Percentiles rank a stretch among this genome's conserved stretches.
phyloP scores from a whole-genome alignment of 352 stramenopile species.

The Globisporangium barbulae region DNA sequence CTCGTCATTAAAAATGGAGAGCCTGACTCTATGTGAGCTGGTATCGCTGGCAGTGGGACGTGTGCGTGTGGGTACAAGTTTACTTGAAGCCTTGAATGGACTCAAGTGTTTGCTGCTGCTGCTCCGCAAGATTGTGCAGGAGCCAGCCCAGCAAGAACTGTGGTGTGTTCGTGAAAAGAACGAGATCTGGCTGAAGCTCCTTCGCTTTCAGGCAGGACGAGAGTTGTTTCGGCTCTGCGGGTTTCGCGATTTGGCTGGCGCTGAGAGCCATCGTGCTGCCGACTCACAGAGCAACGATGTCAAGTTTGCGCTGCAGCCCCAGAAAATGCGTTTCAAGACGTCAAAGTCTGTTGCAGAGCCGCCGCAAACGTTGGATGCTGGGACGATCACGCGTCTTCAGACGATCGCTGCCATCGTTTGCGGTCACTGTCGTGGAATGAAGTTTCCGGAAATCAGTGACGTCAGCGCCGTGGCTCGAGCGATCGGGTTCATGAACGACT shows the following conservation, averaged over 20 bases:
- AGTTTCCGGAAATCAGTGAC: constrained; percentile 42
- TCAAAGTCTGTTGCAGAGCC: constrained; percentile 16
- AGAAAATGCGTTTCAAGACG: constrained; percentile 44
- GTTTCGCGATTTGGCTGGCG: constrained; percentile 20
- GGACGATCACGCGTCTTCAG: constrained; percentile 30
- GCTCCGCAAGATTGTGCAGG: constrained; percentile 34
- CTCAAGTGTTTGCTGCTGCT: constrained; percentile 31
- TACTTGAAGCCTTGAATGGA: constrained; percentile 14
- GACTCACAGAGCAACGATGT: background rate
- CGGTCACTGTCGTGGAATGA: constrained; percentile 44
- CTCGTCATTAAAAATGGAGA: constrained; percentile 3
- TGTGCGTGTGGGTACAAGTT: constrained; percentile 29
- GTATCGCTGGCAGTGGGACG: constrained; percentile 37
- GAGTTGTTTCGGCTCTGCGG: constrained; percentile 37
- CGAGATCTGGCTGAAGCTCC: constrained; percentile 22
- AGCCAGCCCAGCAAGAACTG: constrained; percentile 34
- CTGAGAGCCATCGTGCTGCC: background rate
- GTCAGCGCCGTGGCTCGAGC: constrained; percentile 46
- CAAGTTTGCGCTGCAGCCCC: constrained; percentile 29
- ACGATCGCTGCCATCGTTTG: constrained; percentile 36
- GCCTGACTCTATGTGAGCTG: constrained; percentile 38
- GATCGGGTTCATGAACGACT: constrained; percentile 17
- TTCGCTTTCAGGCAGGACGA: constrained; percentile 24
- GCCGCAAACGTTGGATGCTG: constrained; percentile 20
- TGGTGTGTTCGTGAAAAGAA: constrained; percentile 29